phyloP scores from a whole-genome alignment of 2,329 filamentous ascomycete species.

The Lecanicillium sp. region DNA sequence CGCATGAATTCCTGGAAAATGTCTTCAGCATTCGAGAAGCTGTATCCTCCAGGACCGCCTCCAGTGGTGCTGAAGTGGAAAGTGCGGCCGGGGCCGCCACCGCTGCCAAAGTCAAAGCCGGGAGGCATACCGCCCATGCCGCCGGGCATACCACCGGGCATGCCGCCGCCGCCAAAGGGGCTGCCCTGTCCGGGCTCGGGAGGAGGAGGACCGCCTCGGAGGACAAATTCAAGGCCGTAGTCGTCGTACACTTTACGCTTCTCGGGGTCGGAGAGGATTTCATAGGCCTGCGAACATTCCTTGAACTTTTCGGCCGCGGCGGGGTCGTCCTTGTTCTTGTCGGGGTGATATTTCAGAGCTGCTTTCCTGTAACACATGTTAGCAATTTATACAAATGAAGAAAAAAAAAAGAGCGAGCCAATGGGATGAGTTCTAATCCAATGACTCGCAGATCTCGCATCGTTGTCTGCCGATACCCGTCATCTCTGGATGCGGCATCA shows the following conservation, averaged over 20 bases:
- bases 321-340: constrained; percentile 95
- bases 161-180: constrained; percentile 54
- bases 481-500: background rate
- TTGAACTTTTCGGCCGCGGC: constrained; percentile 91
- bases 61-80: constrained; percentile 59
- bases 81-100: constrained; percentile 42
- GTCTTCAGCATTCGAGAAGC: constrained; percentile 74
- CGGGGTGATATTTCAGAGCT: constrained; percentile 87
- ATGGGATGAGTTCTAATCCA: background rate
- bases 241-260: constrained; percentile 95
- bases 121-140: constrained; percentile 52
- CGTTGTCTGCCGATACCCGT: background rate
- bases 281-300: constrained; percentile 94
- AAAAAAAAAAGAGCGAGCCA: constrained; percentile 1
- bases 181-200: constrained; percentile 55
- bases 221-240: constrained; percentile 87
- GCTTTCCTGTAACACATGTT: constrained; percentile 57
- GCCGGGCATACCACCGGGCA: no score
- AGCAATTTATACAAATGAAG: constrained; percentile 10
- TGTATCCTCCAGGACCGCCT: constrained; percentile 59
- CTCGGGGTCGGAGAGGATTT: constrained; percentile 94
- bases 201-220: constrained; percentile 68
- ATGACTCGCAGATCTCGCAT: background rate
- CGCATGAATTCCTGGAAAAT: constrained; percentile 84
- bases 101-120: constrained; percentile 50